phyloP scores from a whole-genome alignment of 169 alveolate genomes.

The Perkinsus olseni region DNA sequence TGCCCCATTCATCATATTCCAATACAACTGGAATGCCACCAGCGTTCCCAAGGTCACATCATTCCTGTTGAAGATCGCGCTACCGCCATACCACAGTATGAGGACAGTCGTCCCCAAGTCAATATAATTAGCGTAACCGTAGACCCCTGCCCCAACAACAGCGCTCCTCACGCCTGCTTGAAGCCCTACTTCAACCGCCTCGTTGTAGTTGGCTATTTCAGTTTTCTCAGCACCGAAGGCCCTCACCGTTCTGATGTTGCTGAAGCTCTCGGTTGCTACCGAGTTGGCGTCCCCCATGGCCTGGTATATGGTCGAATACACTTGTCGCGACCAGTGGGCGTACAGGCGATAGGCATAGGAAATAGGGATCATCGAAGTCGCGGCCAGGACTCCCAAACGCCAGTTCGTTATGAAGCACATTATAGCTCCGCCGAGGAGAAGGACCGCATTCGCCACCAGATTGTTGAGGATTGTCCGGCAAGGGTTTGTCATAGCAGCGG shows the following conservation, averaged over 20 bases:
- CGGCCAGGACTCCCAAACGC: slow-evolving; percentile 26
- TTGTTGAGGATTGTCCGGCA: slow-evolving; percentile 25
- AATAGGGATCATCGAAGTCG: slow-evolving; percentile 27
- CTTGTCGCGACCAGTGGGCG: slow-evolving; percentile 10
- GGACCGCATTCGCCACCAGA: slow-evolving; percentile 22
- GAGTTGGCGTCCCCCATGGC: slow-evolving; percentile 24
- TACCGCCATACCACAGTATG: slow-evolving; percentile 35
- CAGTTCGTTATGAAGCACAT: slow-evolving; percentile 33
- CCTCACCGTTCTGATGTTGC: slow-evolving; percentile 38
- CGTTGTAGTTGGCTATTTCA: neutral
- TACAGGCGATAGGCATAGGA: slow-evolving; percentile 22
- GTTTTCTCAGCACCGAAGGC: slow-evolving; percentile 29
- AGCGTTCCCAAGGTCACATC: neutral
- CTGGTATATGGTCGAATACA: slow-evolving; percentile 20
- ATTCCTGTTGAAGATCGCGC: slow-evolving; percentile 1
- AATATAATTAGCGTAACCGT: slow-evolving; percentile 22
- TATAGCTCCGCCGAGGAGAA: slow-evolving; percentile 26
- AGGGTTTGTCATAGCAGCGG: slow-evolving; percentile 6
- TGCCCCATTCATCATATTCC: slow-evolving; percentile 41
- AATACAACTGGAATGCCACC: slow-evolving; percentile 33
- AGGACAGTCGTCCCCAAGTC: slow-evolving; percentile 29
- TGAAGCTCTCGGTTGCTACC: slow-evolving; percentile 25
- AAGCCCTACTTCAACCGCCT: slow-evolving; percentile 26
- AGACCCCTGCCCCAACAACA: slow-evolving; percentile 31
- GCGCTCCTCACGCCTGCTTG: slow-evolving; percentile 24